Evolutionary conservation across 169 alveolate genomes (phyloP), one percentile per base, ranked within the genome.

Genomic region (Eimeria sp.): DNA sequence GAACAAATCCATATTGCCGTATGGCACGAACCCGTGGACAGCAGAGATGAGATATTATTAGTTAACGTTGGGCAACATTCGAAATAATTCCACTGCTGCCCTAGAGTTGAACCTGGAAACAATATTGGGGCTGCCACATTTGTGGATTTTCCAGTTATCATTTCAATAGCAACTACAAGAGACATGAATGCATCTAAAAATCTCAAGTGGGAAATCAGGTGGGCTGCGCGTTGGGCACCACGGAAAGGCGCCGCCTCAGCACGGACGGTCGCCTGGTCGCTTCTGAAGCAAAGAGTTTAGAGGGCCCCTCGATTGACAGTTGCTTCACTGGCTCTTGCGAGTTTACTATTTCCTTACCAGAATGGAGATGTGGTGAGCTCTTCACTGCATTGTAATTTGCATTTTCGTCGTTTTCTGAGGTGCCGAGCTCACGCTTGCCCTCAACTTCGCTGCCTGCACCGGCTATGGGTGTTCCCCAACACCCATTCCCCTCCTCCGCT

Each of bases 191-290:
- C n/a, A 25, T 49, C 22, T 45, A 78, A 78, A 47, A n/a, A 78
- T 45, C 43, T 40, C 88, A 47, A 11, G 67, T 20, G 63, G 88
- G 88, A n/a, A 13, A n/a, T 51, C 65, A 84, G 75, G 6, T 20
- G 76, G 78, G 45, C 65, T 16, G 83, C 3, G 54, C 93, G 54
- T 87, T 87, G 47, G 93, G 93, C 43, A 87, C 93, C 25, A 87
- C 93, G 72, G 93, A 87, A 57, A 87, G 93, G 43, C 93, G 78
- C 49, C 93, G 82, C 45, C 93, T 87, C 54, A 87, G 83, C 11
- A 87, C 93, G 49, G 93, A 87, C 18, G 78, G 93, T 20, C 93
- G 78, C 93, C 93, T 87, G 67, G 78, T n/a, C 49, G 93, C 82
- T 18, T 87, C 93, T 27, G 63, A 5, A 10, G 75, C 65, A 4